Evolutionary conservation across 2,329 filamentous ascomycete genomes (phyloP), one percentile per base, ranked within the genome.

Genomic region (Beauveria scarabaeidicola): DNA sequence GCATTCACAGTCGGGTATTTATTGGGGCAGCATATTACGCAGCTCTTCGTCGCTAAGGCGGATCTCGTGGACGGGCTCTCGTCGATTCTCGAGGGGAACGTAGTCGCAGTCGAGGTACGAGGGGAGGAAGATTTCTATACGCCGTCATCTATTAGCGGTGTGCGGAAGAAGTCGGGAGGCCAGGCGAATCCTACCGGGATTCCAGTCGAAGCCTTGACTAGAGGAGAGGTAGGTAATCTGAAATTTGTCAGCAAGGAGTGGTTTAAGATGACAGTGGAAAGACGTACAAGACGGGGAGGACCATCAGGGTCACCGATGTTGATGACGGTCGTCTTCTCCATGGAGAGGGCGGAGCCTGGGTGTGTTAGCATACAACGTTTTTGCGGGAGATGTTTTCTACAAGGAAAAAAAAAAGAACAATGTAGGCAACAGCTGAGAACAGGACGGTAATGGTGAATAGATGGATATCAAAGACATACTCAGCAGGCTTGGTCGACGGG

Each of bases 201-300:
- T 92, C 89, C 89, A 93, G 62, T 86, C 84, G 69, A 91, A 93
- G 60, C 89, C 89, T 73, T 93, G 89, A 68, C 85, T 88, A 6
- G 86, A 87, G 62, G 89, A 86, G 54, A 92, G 83, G 70, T 90
- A 93, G 23, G 88, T 89, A 64, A 92, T 90, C 88, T 91, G 65
- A 57, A 23, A 36, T 38, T 6, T 25, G 27, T 52, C 9, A 60
- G 58, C 17, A 38, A 50, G 10, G 0, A 27, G 3, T 2, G 15
- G 7, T 15, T 9, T 2, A 9, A 21, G 3, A 36, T 5, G 5
- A 13, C 9, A 38, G 43, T 8, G 19, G 4, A 51, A 44, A 53
- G 7, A 38, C 85, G 71, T 75, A 91, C 87, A 75, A 92, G 76
- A 58, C 87, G 80, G 64, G 87, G 86, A 63, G 84, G 82, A n/a